Conservation (phyloP, 768 basidiomycete genomes). For the Boletellus emodensis region DNA sequence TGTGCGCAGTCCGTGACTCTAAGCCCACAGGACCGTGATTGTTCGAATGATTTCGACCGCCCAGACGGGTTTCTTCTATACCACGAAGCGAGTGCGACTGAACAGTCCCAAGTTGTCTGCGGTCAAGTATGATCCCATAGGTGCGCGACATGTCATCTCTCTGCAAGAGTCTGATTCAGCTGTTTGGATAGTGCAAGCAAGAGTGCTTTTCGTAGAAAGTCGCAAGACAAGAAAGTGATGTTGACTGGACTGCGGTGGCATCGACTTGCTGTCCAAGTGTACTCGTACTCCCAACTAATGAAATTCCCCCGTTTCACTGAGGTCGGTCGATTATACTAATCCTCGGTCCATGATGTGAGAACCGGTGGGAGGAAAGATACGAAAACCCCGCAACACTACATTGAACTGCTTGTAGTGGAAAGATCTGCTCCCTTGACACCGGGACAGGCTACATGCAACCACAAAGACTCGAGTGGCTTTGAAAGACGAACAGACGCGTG, state of each 20-base stretch:
- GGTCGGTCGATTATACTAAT: too few species aligned
- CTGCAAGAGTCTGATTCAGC: not conserved
- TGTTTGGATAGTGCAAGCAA: slow-evolving; percentile 49
- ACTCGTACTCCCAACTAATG: not conserved
- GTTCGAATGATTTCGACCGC: slow-evolving; percentile 89
- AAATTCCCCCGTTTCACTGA: too few species aligned
- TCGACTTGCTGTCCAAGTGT: not conserved
- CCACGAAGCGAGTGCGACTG: slow-evolving; percentile 65
- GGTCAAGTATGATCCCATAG: slow-evolving; percentile 89
- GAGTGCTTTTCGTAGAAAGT: slow-evolving; percentile 78
- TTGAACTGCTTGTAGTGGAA: too few species aligned
- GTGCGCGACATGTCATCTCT: slow-evolving; percentile 40
- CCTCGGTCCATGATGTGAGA: too few species aligned
- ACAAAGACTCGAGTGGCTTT: not conserved
- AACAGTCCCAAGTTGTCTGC: slow-evolving; percentile 75
- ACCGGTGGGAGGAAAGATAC: too few species aligned
- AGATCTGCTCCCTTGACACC: too few species aligned
- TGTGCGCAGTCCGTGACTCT: not conserved
- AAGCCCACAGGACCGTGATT: slow-evolving; percentile 62
- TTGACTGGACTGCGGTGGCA: not conserved
- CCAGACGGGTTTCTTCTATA: slow-evolving; percentile 90
- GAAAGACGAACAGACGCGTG: not conserved
- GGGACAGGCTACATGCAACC: too few species aligned
- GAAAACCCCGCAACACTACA: too few species aligned
- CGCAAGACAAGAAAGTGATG: slow-evolving; percentile 64